A percentile compares a stretch with the other conserved stretches of the same genome.
Evolutionary conservation across 2,329 filamentous ascomycete species (phyloP).

Genomic region (Colletotrichum siamense): DNA sequence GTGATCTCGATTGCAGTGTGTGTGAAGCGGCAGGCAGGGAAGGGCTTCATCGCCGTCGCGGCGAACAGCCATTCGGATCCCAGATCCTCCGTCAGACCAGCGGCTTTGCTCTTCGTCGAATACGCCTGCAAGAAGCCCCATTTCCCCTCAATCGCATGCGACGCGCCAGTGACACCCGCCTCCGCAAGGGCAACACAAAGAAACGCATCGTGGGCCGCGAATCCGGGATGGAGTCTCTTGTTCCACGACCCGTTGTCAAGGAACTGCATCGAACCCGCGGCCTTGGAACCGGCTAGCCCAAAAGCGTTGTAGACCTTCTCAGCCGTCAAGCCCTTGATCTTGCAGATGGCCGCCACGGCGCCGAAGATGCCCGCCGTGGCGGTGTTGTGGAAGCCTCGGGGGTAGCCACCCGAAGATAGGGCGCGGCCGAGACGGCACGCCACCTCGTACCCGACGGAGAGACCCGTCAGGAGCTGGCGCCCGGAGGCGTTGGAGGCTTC

Average conservation of each 20-base stretch:
- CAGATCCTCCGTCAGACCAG: constrained; percentile 22
- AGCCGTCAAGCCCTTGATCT: constrained; percentile 25
- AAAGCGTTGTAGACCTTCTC: constrained; percentile 26
- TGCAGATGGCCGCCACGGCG: constrained; percentile 29
- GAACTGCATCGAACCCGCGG: constrained; percentile 33
- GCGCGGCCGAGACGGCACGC: constrained; percentile 29
- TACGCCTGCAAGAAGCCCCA: constrained; percentile 28
- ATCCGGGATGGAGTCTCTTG: constrained; percentile 32
- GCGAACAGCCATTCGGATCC: constrained; percentile 27
- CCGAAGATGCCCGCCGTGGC: constrained; percentile 31
- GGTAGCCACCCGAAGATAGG: constrained; percentile 28
- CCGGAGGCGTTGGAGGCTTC: constrained; percentile 3
- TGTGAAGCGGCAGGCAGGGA: constrained; percentile 30
- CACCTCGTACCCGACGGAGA: constrained; percentile 32
- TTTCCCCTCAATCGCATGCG: constrained; percentile 27
- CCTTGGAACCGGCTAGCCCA: constrained; percentile 29
- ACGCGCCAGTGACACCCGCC: constrained; percentile 27
- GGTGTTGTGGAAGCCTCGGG: constrained; percentile 32
- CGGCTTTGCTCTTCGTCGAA: constrained; percentile 20
- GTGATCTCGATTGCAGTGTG: constrained; percentile 32
- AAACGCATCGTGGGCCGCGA: constrained; percentile 32
- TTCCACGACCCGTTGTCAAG: constrained; percentile 34
- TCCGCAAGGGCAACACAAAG: constrained; percentile 28
- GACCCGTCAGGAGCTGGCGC: constrained; percentile 3
- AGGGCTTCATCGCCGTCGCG: constrained; percentile 27